Evolutionary conservation across 306 rosid species (phyloP), one percentile per base, ranked within the genome.

Genomic region (Pueraria montana): DNA sequence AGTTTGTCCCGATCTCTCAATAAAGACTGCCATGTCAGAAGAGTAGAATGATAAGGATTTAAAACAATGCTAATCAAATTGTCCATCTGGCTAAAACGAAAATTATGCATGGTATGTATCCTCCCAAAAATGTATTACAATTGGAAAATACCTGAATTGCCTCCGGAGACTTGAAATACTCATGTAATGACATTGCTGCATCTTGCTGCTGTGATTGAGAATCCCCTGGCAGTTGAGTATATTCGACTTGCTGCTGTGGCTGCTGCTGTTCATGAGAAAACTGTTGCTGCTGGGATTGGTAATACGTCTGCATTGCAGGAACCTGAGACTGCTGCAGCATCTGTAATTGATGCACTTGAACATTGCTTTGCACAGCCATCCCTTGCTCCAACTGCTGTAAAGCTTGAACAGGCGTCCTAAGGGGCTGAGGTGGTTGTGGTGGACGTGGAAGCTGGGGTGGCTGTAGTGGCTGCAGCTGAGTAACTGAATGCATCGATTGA

Each of bases 371-470:
- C 90, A 86, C 78, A 72, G 90, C 45, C 75, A 84, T 72, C 67
- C 88, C 93, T 64, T 86, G 97, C 72, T 96, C 99, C 77, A 93
- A 73, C 85, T 89, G 99, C 65, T 87, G 93, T 58, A 97, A 90
- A 73, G 91, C 87, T 78, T 88, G 93, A 77, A 85, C 79, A 53
- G 99, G 92, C 11, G 97, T 97, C 92, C 98, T 92, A 23, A 87
- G 98, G 84, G 89, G 95, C 84, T 96, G 98, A 42, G 99, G 95
- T n/a, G 97, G 98, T 75, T 92, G 98, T 2, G 97, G 96, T 73
- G 96, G 98, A 11, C 98, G 97, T 56, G 96, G 91, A 87, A 92
- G 90, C 92, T 96, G 99, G 52, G 99, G 99, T 43, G 98, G 97
- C 86, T 96, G 98, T 87, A 96, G 84, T 43, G 98, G 99, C 91